A percentile compares a stretch with the other conserved stretches of the same genome.
phyloP scores from a whole-genome alignment of 164 flowering plant species.

The Chimonanthus praecox region DNA sequence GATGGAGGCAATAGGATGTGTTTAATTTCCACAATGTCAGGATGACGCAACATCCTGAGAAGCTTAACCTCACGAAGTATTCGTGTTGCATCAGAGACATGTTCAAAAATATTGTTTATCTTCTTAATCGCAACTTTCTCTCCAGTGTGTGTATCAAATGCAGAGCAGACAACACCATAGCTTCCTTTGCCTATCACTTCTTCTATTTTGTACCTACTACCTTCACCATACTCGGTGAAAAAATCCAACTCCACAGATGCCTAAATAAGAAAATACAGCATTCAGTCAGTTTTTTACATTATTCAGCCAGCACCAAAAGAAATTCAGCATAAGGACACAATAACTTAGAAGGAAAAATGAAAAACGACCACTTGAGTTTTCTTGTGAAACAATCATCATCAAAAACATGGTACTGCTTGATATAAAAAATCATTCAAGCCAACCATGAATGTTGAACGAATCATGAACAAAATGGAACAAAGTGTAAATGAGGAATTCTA shows the following conservation, averaged over 20 bases:
- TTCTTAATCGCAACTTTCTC: constrained; percentile 97
- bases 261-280: constrained; percentile 33
- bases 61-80: constrained; percentile 96
- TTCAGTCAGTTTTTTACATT: not conserved
- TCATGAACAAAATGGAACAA: too few relatives aligned
- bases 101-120: constrained; percentile 97
- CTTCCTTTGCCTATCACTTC: constrained; percentile 99
- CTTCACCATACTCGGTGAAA: constrained; percentile 96
- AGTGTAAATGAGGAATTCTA: not conserved
- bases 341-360: too few relatives aligned
- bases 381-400: not conserved
- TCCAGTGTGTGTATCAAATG: constrained; percentile 76
- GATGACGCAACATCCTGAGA: constrained; percentile 85
- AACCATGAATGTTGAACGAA: not conserved
- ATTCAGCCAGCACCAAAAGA: not conserved
- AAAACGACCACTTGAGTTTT: not conserved
- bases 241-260: constrained; percentile 73
- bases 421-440: not conserved
- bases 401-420: not conserved
- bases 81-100: constrained; percentile 95
- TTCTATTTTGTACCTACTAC: constrained; percentile 83
- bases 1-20: constrained; percentile 96
- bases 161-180: constrained; percentile 95
- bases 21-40: constrained; percentile 96
- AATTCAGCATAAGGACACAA: not conserved